Evolutionary conservation across 1,139 yeast species (phyloP), one percentile per base, ranked within the genome.

Genomic region (Arxiozyma slooffiae): DNA sequence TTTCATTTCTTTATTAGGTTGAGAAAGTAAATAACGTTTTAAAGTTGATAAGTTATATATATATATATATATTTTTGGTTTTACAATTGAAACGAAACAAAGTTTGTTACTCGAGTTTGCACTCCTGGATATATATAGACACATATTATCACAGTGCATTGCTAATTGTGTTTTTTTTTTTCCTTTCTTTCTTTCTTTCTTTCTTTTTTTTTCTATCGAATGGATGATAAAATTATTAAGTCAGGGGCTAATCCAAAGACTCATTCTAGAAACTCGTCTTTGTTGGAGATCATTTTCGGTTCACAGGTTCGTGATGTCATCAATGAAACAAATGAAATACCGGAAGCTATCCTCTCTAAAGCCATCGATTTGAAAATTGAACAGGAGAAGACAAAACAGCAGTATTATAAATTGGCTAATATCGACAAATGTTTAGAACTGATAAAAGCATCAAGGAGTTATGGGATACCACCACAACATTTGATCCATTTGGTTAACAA

Each of bases 301-400:
- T 41, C 58, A 23, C 44, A 43, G 24, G 41, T 48, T 8, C 18
- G 46, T 2, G 46, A 43, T 38, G 30, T 30, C 34, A 38, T 36
- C 17, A 41, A 41, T 26, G 37, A 24, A 17, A 23, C 30, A 16
- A 26, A 41, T n/a, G 44, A 41, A 41, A 17, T 41, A 11, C 38
- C 44, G 7, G 44, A 41, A 41, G 20, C 44, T 17, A 41, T 34
- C 6, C 17, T 41, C 4, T 21, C 20, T 17, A 82, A 80, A 57
- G 80, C 90, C 0, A 69, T 89, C 43, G 76, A 76, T 43, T 74
- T 87, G 34, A 77, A 82, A 52, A 70, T 80, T 2, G 94, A 87
- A 63, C 95, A 85, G 61, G 97, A 90, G 64, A 75, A 78, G 42
- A 85, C 97, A 1, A 83, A 83, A 58, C 97, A 89, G 64, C 95